Evolutionary conservation across 2,329 filamentous ascomycete genomes (phyloP).

Genomic region (Fusarium nodosum): DNA sequence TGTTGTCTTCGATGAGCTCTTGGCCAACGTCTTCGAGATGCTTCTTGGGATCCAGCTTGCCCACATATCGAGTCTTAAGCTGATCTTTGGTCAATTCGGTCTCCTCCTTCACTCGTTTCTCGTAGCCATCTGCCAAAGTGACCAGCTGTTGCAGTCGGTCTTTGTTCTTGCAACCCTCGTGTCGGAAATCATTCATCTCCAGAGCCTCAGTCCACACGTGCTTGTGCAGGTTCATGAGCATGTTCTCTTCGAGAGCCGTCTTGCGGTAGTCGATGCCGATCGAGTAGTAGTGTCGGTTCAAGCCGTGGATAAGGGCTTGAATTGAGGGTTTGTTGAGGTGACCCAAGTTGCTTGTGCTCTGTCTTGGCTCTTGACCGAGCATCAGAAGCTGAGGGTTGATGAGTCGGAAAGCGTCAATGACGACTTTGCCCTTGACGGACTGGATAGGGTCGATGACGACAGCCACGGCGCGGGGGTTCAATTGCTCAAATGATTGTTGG

Average conservation of each 20-base stretch:
- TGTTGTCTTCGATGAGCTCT: slow-evolving; percentile 98
- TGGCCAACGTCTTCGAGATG: slow-evolving; percentile 97
- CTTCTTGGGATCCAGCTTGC: slow-evolving; percentile 99
- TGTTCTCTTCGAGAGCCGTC: slow-evolving; percentile 97
- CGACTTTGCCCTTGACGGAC: slow-evolving; percentile 99
- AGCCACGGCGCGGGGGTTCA: slow-evolving; percentile 95
- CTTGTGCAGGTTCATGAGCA: slow-evolving; percentile 99
- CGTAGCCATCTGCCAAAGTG: slow-evolving; percentile 91
- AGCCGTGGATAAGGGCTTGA: slow-evolving; percentile 96
- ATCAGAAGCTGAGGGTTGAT: slow-evolving; percentile 98
- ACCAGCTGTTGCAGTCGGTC: slow-evolving; percentile 91
- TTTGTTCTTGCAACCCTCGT: slow-evolving; percentile 87
- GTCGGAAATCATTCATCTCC: slow-evolving; percentile 94
- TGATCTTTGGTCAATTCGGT: slow-evolving; percentile 97
- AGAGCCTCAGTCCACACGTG: slow-evolving; percentile 99
- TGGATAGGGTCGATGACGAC: slow-evolving; percentile 99
- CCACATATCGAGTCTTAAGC: slow-evolving; percentile 97
- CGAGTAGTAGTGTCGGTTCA: slow-evolving; percentile 99
- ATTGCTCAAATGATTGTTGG: slow-evolving; percentile 99
- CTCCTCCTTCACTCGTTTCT: slow-evolving; percentile 99
- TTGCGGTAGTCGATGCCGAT: slow-evolving; percentile 99
- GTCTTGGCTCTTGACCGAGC: slow-evolving; percentile 96
- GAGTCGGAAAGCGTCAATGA: slow-evolving; percentile 98
- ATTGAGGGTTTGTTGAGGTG: slow-evolving; percentile 99
- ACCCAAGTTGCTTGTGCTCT: slow-evolving; percentile 97